phyloP scores from a whole-genome alignment of 2,329 filamentous ascomycete species.

The Pseudocercospora macadamiae region DNA sequence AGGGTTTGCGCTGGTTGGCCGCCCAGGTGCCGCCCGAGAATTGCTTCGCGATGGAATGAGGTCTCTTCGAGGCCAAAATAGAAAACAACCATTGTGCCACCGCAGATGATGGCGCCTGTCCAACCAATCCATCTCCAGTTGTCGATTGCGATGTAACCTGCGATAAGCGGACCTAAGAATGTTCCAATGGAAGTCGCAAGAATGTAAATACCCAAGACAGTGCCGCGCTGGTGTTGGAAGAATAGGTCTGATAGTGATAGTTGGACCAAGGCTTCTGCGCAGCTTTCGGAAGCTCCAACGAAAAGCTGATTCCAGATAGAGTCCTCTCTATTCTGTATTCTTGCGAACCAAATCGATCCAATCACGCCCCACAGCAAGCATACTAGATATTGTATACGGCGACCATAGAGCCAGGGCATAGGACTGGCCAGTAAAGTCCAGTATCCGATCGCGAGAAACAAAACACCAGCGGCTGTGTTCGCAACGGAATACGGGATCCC shows the following conservation, averaged over 20 bases:
- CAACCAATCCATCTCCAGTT: conserved; percentile 62
- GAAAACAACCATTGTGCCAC: conserved; percentile 51
- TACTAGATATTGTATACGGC: conserved; percentile 58
- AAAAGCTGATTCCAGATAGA: conserved; percentile 61
- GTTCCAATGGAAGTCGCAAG: conserved; percentile 60
- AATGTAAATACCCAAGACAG: conserved; percentile 59
- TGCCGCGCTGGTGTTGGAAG: conserved; percentile 61
- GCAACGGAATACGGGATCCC: conserved; percentile 57
- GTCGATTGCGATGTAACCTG: conserved; percentile 52
- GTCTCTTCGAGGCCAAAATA: conserved; percentile 60
- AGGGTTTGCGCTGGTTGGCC: neutral
- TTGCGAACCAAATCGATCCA: conserved; percentile 59
- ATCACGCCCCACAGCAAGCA: conserved; percentile 54
- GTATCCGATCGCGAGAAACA: conserved; percentile 61
- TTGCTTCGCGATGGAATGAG: conserved; percentile 49
- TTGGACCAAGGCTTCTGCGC: conserved; percentile 60
- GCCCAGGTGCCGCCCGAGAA: conserved; percentile 37
- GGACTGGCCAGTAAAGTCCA: conserved; percentile 59
- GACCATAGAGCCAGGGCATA: conserved; percentile 58
- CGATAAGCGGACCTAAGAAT: conserved; percentile 58
- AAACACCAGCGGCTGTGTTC: conserved; percentile 60
- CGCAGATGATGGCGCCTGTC: conserved; percentile 55
- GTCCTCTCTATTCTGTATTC: conserved; percentile 47
- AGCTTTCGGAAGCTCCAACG: conserved; percentile 60
- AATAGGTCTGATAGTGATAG: conserved; percentile 61